Evolutionary conservation across 257 asterid genomes (phyloP).

Genomic region (Jaltomata sinuosa): DNA sequence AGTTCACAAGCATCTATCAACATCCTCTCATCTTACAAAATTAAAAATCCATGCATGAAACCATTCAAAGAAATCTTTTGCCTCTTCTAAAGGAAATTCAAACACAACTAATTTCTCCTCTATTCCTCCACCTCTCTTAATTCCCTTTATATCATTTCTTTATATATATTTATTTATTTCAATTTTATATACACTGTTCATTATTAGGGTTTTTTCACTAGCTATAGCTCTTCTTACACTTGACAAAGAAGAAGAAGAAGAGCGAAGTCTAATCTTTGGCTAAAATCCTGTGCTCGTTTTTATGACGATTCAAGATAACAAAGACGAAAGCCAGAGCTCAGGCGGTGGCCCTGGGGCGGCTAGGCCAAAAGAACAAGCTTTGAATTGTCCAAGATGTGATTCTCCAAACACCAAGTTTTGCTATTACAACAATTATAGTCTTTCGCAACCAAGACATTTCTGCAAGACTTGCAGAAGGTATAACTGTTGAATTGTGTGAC

Average conservation of each 20-base stretch:
- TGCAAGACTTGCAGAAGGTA: constrained; percentile 87
- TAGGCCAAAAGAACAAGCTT: constrained; percentile 35
- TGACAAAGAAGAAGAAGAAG: background rate
- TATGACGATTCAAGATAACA: constrained; percentile 12
- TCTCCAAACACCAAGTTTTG: constrained; percentile 89
- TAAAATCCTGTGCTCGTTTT: background rate
- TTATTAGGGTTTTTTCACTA: background rate
- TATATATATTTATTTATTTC: background rate
- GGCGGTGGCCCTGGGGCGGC: constrained; percentile 14
- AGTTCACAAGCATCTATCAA: constrained; percentile 62
- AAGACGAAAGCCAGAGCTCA: constrained; percentile 27
- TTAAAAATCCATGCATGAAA: constrained; percentile 59
- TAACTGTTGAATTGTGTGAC: background rate
- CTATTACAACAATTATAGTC: constrained; percentile 90
- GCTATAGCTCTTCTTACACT: background rate
- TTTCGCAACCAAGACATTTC: constrained; percentile 86
- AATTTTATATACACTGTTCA: background rate
- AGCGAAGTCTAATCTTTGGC: background rate
- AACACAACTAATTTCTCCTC: constrained; percentile 2
- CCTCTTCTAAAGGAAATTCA: constrained; percentile 45
- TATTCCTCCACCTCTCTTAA: constrained; percentile 9
- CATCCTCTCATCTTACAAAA: constrained; percentile 30
- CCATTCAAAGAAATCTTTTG: constrained; percentile 26
- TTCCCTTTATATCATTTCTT: background rate
- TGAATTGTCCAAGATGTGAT: constrained; percentile 85